A percentile compares a stretch with the other conserved stretches of the same genome.
phyloP scores from a whole-genome alignment of 139 green algal species.

The Haematococcus sp. region DNA sequence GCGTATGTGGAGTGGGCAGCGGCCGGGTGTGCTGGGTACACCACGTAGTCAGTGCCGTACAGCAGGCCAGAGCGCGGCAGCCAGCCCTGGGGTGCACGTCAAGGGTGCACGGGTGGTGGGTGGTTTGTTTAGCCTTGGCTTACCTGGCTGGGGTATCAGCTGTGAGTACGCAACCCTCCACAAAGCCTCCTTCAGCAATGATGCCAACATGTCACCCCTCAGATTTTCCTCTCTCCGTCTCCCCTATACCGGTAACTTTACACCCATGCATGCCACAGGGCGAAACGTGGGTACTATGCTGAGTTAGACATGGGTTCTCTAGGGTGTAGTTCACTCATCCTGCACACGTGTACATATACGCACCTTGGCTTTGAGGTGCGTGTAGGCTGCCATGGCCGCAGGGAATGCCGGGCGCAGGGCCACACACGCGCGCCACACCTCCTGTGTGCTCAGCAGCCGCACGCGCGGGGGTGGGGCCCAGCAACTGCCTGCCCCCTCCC shows the following conservation, averaged over 20 bases:
- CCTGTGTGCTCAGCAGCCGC: constrained; percentile 13
- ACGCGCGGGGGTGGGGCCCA: not conserved
- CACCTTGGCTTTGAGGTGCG: constrained; percentile 55
- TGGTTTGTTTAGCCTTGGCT: too few species aligned
- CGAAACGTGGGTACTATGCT: too few species aligned
- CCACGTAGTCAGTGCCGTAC: constrained; percentile 60
- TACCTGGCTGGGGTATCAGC: too few species aligned
- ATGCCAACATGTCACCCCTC: not conserved
- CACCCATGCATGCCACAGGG: not conserved
- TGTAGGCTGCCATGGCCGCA: constrained; percentile 46
- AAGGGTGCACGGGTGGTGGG: not conserved
- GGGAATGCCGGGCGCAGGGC: constrained; percentile 34
- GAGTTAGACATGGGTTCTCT: too few species aligned
- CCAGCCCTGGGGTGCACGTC: constrained; percentile 43
- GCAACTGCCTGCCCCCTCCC: not conserved
- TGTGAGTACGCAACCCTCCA: not conserved
- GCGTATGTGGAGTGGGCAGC: constrained; percentile 42
- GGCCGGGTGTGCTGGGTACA: constrained; percentile 55
- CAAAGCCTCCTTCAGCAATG: not conserved
- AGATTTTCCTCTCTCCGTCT: not conserved
- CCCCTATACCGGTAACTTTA: not conserved
- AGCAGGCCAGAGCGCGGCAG: constrained; percentile 50
- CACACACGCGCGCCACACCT: constrained; percentile 21
- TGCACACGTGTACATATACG: not conserved
- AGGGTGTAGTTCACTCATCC: too few species aligned